Evolutionary conservation across 2,329 filamentous ascomycete species (phyloP).

Genomic region (Grosmannia clavigera): DNA sequence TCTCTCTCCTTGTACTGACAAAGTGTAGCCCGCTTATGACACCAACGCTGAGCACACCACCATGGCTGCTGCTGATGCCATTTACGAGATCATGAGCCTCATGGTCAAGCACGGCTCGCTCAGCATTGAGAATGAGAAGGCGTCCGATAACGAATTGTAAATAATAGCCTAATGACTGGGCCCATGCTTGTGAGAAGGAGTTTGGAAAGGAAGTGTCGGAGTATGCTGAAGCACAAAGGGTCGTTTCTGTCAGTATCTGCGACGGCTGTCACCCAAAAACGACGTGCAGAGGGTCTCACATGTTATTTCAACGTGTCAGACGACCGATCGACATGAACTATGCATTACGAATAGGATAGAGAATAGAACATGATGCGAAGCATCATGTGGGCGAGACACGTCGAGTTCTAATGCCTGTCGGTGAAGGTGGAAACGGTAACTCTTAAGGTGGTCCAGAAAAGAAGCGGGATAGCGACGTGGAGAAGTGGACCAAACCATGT

Average conservation of each 20-base stretch:
- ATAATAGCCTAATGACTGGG: not conserved
- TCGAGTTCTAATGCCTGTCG: no score
- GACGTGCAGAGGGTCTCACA: not conserved
- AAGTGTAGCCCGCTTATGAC: constrained; percentile 47
- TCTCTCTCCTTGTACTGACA: not conserved
- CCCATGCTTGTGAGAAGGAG: no score
- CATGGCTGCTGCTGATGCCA: constrained; percentile 58
- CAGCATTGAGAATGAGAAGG: constrained; percentile 24
- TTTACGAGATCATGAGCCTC: constrained; percentile 70
- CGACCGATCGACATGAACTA: not conserved
- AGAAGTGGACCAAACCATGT: no score
- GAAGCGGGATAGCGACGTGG: no score
- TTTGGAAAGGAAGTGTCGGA: not conserved
- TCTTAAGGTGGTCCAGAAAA: no score
- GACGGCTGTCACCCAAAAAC: not conserved
- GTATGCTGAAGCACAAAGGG: not conserved
- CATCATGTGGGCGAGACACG: no score
- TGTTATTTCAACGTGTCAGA: not conserved
- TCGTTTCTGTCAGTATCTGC: not conserved
- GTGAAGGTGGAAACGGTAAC: no score
- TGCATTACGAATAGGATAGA: not conserved
- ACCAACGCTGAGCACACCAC: constrained; percentile 61
- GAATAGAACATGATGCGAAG: not conserved
- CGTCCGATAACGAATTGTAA: constrained; percentile 1
- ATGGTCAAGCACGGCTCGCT: constrained; percentile 72